A percentile compares a stretch with the other conserved stretches of the same genome.
These are phyloP conservation scores for Domatiomyces catenatus DNA, from an alignment of 2,329 filamentous ascomycete species.

Conservation along the genomic window DNA sequence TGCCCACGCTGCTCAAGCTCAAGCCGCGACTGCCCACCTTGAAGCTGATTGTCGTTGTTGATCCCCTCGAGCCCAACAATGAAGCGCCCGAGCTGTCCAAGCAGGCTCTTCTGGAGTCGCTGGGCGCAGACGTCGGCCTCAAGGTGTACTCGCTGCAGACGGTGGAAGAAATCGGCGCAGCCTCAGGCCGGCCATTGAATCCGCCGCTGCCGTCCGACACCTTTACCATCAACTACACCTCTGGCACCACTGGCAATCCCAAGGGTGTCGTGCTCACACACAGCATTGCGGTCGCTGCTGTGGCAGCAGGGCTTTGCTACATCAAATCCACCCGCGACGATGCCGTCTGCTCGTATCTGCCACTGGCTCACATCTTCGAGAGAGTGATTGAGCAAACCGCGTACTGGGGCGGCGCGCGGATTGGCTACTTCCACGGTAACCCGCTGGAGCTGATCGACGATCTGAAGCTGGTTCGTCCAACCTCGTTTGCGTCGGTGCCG, in stretches of 20 bases:
- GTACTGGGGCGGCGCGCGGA: constrained; percentile 54
- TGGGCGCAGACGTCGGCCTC: constrained; percentile 59
- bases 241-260: constrained; percentile 47
- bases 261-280: constrained; percentile 62
- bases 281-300: constrained; percentile 52
- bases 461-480: constrained; percentile 71
- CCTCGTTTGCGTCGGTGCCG: constrained; percentile 73
- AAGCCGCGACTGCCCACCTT: constrained; percentile 60
- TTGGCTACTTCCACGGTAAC: constrained; percentile 92
- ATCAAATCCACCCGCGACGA: constrained; percentile 43
- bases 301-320: constrained; percentile 46
- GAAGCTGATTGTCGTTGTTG: constrained; percentile 77
- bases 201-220: constrained; percentile 60
- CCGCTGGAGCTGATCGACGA: constrained; percentile 71
- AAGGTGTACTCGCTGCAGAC: constrained; percentile 63
- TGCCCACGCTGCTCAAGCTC: constrained; percentile 67
- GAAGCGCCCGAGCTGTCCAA: constrained; percentile 69
- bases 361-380: constrained; percentile 86
- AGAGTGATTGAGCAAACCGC: constrained; percentile 65
- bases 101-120: constrained; percentile 55
- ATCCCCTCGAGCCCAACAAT: constrained; percentile 52
- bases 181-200: constrained; percentile 53
- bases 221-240: constrained; percentile 59
- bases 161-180: constrained; percentile 65
- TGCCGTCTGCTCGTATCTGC: constrained; percentile 69